Conservation (phyloP, 2,329 filamentous ascomycete species). For the Blumeriella jaapii region DNA sequence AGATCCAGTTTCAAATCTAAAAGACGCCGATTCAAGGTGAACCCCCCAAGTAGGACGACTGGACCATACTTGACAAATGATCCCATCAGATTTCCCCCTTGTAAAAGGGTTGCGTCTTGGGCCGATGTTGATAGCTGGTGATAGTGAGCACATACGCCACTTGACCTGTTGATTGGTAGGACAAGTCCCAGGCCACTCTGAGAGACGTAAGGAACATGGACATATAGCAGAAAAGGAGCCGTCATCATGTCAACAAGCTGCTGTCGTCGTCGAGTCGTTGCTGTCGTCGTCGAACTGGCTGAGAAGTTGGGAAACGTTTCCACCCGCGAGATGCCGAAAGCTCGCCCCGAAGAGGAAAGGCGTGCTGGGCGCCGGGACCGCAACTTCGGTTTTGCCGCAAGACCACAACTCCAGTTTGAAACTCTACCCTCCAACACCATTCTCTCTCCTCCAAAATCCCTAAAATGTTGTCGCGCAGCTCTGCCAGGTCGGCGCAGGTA, state of each 20-base stretch:
- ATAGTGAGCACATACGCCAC: too few relatives aligned
- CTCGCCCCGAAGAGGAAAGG: constrained; percentile 5
- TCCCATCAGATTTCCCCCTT: too few relatives aligned
- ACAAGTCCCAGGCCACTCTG: too few relatives aligned
- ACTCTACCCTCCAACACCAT: constrained; percentile 5
- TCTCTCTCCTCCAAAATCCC: constrained; percentile 9
- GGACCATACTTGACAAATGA: too few relatives aligned
- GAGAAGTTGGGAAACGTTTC: constrained; percentile 1
- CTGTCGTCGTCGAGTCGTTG: not conserved
- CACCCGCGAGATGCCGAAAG: constrained; percentile 4
- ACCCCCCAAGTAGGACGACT: too few relatives aligned
- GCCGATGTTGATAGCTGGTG: too few relatives aligned
- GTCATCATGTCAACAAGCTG: not conserved
- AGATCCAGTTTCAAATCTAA: too few relatives aligned
- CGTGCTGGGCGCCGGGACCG: constrained; percentile 1
- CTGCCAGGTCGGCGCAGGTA: constrained; percentile 35
- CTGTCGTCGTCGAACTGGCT: not conserved
- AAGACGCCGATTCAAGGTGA: too few relatives aligned
- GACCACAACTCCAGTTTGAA: constrained; percentile 6
- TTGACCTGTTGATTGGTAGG: too few relatives aligned
- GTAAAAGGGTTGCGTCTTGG: too few relatives aligned
- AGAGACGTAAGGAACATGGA: too few relatives aligned
- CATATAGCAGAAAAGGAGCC: too few relatives aligned
- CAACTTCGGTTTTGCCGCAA: constrained; percentile 5
- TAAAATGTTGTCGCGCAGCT: constrained; percentile 27